Evolutionary conservation across 2,329 filamentous ascomycete genomes (phyloP).

Genomic region (Blastomyces parvus): DNA sequence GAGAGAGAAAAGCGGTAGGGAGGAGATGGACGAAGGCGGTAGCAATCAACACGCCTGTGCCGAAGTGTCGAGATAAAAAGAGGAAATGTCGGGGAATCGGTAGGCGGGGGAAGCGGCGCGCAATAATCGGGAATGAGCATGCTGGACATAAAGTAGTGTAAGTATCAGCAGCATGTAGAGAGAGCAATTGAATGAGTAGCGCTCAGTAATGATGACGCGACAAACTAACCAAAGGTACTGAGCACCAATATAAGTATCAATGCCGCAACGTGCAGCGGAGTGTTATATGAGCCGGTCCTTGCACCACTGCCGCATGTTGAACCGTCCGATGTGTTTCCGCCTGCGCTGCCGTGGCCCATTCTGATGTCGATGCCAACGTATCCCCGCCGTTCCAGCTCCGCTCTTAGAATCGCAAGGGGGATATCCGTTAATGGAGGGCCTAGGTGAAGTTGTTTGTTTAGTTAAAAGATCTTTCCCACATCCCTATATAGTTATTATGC

Average conservation of each 20-base stretch:
- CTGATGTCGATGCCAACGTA: background rate
- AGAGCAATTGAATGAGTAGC: background rate
- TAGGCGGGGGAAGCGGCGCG: constrained; percentile 50
- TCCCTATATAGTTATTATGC: background rate
- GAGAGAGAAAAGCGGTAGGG: constrained; percentile 51
- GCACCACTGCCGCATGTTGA: constrained; percentile 29
- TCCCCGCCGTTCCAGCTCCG: constrained; percentile 22
- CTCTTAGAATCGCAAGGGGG: constrained; percentile 26
- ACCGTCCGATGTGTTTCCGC: constrained; percentile 12
- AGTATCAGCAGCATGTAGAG: background rate
- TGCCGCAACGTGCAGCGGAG: constrained; percentile 56
- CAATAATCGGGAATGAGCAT: constrained; percentile 53
- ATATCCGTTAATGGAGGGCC: constrained; percentile 22
- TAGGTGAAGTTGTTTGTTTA: background rate
- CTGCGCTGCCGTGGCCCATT: background rate
- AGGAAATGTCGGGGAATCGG: constrained; percentile 50
- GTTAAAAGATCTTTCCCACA: background rate
- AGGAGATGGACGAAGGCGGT: constrained; percentile 53
- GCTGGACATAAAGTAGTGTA: constrained; percentile 27
- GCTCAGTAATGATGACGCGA: constrained; percentile 8
- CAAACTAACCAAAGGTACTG: constrained; percentile 31
- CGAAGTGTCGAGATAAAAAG: constrained; percentile 52
- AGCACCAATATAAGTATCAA: constrained; percentile 55
- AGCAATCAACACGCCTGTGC: constrained; percentile 48
- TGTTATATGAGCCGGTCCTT: constrained; percentile 48